These are phyloP conservation scores for Carex kokanica DNA, from an alignment of 176 grass and related monocot species.

Conservation along the genomic window DNA sequence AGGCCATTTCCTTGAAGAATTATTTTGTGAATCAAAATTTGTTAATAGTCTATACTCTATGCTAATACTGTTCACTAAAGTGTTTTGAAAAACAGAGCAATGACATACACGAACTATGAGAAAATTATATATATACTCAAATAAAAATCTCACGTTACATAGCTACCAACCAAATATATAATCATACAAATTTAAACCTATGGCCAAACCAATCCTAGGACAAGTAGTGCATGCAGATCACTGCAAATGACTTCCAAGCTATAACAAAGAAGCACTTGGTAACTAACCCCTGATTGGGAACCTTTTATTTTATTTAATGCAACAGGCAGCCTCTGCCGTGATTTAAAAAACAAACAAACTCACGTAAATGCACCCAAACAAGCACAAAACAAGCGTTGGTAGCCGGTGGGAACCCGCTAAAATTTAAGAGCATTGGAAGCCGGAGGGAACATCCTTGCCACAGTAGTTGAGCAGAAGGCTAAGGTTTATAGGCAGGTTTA, in stretches of 20 bases:
- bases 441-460: slow-evolving; percentile 40
- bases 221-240: slow-evolving; percentile 4
- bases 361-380: not conserved
- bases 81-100: not conserved
- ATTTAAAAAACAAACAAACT: not conserved
- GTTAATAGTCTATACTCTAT: not conserved
- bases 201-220: not conserved
- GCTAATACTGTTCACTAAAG: not conserved
- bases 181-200: slow-evolving; percentile 1
- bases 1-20: not conserved
- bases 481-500: slow-evolving; percentile 46
- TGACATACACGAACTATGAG: not conserved
- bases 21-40: not conserved
- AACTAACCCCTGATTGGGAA: not conserved
- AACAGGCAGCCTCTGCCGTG: no score
- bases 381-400: not conserved
- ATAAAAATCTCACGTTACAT: not conserved
- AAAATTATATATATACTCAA: not conserved
- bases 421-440: slow-evolving; percentile 32
- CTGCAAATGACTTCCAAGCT: not conserved
- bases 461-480: slow-evolving; percentile 58
- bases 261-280: not conserved
- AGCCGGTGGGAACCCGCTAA: not conserved
- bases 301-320: no score
- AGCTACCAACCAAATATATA: not conserved